phyloP scores from a whole-genome alignment of 176 grass and related monocot species.

The Pharus latifolius region DNA sequence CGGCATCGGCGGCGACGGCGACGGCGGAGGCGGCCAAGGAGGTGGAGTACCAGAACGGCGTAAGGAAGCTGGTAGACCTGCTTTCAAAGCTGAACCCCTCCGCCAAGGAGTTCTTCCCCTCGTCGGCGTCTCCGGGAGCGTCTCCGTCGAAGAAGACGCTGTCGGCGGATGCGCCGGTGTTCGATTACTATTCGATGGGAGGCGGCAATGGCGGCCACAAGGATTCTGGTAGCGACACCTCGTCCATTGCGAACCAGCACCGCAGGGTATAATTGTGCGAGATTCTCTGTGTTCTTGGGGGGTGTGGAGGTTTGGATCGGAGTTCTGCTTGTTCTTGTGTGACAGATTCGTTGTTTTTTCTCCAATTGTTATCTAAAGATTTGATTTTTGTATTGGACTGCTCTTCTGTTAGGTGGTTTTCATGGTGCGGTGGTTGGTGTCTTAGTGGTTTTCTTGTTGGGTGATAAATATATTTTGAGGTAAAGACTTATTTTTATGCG shows the following conservation, averaged over 20 bases:
- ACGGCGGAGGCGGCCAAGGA: constrained; percentile 11
- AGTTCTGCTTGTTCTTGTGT: background rate
- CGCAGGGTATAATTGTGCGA: constrained; percentile 35
- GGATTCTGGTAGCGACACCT: constrained; percentile 27
- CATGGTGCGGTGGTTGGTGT: constrained; percentile 26
- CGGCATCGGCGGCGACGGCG: background rate
- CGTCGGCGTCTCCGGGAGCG: background rate
- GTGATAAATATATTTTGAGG: background rate
- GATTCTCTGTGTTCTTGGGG: background rate
- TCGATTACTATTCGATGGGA: constrained; percentile 29
- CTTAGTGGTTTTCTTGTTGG: background rate
- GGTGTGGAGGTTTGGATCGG: background rate
- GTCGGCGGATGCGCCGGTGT: constrained; percentile 60
- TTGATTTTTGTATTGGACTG: background rate
- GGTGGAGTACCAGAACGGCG: constrained; percentile 52
- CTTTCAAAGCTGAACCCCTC: constrained; percentile 82
- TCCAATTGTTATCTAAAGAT: background rate
- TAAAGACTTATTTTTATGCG: background rate
- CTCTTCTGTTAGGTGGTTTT: constrained; percentile 12
- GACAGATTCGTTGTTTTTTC: constrained; percentile 4
- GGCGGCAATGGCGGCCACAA: background rate
- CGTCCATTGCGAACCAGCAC: constrained; percentile 15
- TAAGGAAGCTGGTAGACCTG: constrained; percentile 78
- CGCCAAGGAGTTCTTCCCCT: constrained; percentile 85
- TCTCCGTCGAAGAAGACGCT: constrained; percentile 34